Percentiles rank a stretch among this genome's conserved stretches.
Conservation (phyloP, 73 alveolate species). For the Paramecium caudatum region DNA sequence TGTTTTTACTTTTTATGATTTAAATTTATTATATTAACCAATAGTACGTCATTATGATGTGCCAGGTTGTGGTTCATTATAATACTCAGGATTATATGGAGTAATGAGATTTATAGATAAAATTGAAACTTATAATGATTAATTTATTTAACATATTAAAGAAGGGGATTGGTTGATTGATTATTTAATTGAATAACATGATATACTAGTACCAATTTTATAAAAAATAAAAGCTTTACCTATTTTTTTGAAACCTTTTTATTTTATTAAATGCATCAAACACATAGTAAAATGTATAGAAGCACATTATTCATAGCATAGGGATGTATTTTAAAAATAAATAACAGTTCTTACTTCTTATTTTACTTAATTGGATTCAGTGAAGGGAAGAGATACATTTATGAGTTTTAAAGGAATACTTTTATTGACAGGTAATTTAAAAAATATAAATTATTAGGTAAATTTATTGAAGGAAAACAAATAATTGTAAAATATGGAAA, state of each 20-base stretch:
- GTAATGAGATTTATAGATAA: constrained; percentile 4
- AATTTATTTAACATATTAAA: not conserved
- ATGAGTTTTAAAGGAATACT: constrained; percentile 40
- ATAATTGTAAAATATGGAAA: not conserved
- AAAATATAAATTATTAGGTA: not conserved
- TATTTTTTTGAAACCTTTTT: not conserved
- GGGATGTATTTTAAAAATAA: not conserved
- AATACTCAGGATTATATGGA: constrained; percentile 45
- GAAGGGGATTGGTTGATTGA: constrained; percentile 51
- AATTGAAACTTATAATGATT: constrained; percentile 2
- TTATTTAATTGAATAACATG: not conserved
- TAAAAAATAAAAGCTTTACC: not conserved
- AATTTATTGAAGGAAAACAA: not conserved
- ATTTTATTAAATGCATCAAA: constrained; percentile 15
- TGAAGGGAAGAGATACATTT: constrained; percentile 16
- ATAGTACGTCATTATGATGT: constrained; percentile 34
- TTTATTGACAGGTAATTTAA: not conserved
- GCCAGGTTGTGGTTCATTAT: constrained; percentile 25
- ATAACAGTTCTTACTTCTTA: not conserved
- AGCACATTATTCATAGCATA: not conserved
- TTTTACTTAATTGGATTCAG: not conserved
- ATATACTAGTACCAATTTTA: not conserved
- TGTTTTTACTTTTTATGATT: not conserved
- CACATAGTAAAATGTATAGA: not conserved
- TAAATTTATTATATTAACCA: constrained; percentile 27